phyloP scores from a whole-genome alignment of 441 rosid genomes.

The Erodium moschatum region DNA sequence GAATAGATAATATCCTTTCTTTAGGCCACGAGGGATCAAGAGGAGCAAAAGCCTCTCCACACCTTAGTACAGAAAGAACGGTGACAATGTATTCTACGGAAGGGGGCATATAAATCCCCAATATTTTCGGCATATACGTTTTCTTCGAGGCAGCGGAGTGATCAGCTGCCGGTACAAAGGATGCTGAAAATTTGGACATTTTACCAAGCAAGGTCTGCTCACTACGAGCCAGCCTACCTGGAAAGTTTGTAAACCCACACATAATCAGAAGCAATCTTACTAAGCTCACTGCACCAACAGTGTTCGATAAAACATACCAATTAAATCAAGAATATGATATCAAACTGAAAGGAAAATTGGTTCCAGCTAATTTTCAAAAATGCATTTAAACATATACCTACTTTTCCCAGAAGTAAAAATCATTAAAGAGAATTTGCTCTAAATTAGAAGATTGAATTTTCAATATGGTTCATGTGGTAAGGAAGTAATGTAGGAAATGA shows the following conservation, averaged over 20 bases:
- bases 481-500: background rate
- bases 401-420: background rate
- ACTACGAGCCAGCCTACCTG: slow-evolving; percentile 21
- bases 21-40: slow-evolving; percentile 82
- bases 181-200: background rate
- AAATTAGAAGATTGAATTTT: background rate
- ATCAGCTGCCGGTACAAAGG: slow-evolving; percentile 15
- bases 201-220: slow-evolving; percentile 5
- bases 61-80: slow-evolving; percentile 67
- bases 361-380: background rate
- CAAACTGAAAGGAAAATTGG: background rate
- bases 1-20: slow-evolving; percentile 50
- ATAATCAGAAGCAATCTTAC: slow-evolving; percentile 9
- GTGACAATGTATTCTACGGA: slow-evolving; percentile 70
- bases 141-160: slow-evolving; percentile 17
- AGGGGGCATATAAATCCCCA: slow-evolving; percentile 66
- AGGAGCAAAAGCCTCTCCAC: slow-evolving; percentile 79
- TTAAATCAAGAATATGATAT: background rate
- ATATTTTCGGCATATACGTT: slow-evolving; percentile 42
- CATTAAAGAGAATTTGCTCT: background rate
- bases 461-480: background rate
- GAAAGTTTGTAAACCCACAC: slow-evolving; percentile 2
- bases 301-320: background rate
- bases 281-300: slow-evolving; percentile 11
- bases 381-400: background rate